Evolutionary conservation across 2,329 filamentous ascomycete species (phyloP).

Genomic region (Cladosporium colombiae): DNA sequence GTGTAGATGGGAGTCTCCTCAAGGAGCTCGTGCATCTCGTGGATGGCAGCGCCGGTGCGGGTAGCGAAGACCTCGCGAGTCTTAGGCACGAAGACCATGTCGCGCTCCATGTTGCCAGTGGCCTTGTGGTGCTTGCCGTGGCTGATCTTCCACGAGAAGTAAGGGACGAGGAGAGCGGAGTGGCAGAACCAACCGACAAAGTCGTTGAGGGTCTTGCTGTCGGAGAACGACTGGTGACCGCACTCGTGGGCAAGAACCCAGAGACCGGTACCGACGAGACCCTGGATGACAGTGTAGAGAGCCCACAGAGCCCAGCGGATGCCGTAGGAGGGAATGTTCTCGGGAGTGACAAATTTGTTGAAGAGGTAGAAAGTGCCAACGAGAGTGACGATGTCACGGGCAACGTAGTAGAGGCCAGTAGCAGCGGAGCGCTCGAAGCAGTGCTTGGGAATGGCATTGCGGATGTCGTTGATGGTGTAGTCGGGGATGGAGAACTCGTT

Average conservation of each 20-base stretch:
- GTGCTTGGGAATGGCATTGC: constrained; percentile 95
- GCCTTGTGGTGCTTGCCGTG: constrained; percentile 99
- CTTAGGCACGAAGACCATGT: constrained; percentile 98
- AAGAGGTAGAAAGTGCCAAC: constrained; percentile 80
- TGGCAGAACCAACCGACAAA: constrained; percentile 89
- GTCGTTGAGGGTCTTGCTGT: constrained; percentile 89
- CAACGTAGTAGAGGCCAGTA: constrained; percentile 77
- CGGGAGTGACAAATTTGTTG: constrained; percentile 86
- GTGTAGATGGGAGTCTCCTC: constrained; percentile 94
- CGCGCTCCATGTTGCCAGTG: constrained; percentile 92
- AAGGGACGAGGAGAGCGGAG: constrained; percentile 85
- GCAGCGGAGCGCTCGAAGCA: constrained; percentile 86
- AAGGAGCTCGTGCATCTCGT: constrained; percentile 84
- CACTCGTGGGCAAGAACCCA: constrained; percentile 99
- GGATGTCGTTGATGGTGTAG: constrained; percentile 96
- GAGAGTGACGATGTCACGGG: constrained; percentile 73
- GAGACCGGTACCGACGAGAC: constrained; percentile 86
- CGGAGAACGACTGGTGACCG: constrained; percentile 93
- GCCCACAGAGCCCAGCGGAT: constrained; percentile 66
- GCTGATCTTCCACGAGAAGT: constrained; percentile 99
- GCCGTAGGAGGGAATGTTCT: constrained; percentile 71
- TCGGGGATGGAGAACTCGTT: constrained; percentile 92
- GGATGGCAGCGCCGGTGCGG: constrained; percentile 70
- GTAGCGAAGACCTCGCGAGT: constrained; percentile 79
- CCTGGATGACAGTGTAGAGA: constrained; percentile 79